Evolutionary conservation across 2,329 filamentous ascomycete genomes (phyloP), one percentile per base, ranked within the genome.

Genomic region (Aureobasidium sp.): DNA sequence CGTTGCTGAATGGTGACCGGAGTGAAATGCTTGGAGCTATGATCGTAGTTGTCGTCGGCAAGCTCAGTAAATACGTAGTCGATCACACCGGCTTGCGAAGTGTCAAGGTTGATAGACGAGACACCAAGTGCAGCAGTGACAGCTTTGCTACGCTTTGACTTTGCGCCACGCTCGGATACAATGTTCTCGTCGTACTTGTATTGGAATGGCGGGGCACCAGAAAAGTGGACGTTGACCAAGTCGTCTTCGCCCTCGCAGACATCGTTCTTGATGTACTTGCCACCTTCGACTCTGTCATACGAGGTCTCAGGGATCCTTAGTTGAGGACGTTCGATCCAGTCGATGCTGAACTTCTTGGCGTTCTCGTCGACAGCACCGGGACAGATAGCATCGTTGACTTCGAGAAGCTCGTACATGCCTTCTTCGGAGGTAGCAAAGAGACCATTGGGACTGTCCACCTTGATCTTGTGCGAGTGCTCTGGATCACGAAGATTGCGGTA

Each of bases 221-320:
- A 83, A 63, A 99, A 81, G 45, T 82, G 81, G 57, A 99, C 78
- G 68, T 96, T 91, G 60, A 96, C 85, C 3, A 86, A 85, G 71
- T 96, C 93, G 68, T 96, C 88, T 63, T 97, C 93, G 31, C 93
- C 93, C 75, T 99, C 92, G 69, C 94, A 99, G 31, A 99, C 87
- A 63, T 92, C 86, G 43, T 85, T 82, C 73, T 95, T 95, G 66
- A 85, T 71, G 69, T 86, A 88, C 35, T 79, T 79, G 29, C 78
- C 77, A 17, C 78, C 77, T 37, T 79, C 69, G 17, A 69, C 74
- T 11, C 77, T 77, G 49, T 89, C 79, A 49, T 85, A 82, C 4
- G 84, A 78, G 19, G 83, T 83, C 62, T 87, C 81, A 6, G 85
- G 78, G 15, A 80, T 81, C 9, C 66, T 64, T 43, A 95, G 79